phyloP scores from a whole-genome alignment of 2,329 filamentous ascomycete species.

The Ophiognomonia clavigignenti-juglandacearum region DNA sequence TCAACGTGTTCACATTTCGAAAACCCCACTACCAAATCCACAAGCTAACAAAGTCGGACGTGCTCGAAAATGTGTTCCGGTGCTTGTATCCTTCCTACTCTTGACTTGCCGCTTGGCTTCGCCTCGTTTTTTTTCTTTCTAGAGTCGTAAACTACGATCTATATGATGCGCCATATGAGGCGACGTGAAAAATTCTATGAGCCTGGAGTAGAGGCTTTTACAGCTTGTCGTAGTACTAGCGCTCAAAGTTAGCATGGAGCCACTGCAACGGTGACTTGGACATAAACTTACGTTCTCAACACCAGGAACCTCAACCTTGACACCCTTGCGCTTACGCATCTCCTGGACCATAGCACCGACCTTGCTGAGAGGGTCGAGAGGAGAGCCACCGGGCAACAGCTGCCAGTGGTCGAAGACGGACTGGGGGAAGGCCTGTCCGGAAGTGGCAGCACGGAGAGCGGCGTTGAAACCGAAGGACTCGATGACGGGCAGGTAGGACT shows the following conservation, averaged over 20 bases:
- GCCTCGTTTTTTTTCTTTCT: constrained; percentile 15
- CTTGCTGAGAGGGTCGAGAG: constrained; percentile 78
- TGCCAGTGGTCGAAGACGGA: constrained; percentile 99
- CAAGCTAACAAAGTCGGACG: constrained; percentile 30
- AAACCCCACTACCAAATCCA: constrained; percentile 36
- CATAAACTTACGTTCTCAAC: constrained; percentile 81
- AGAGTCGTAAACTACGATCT: constrained; percentile 26
- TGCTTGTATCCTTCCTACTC: constrained; percentile 30
- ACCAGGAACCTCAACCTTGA: constrained; percentile 92
- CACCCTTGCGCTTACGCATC: constrained; percentile 99
- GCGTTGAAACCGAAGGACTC: constrained; percentile 77
- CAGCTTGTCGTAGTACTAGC: constrained; percentile 97
- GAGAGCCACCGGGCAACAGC: constrained; percentile 87
- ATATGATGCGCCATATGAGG: constrained; percentile 36
- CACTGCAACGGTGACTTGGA: background rate
- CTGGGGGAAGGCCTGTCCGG: constrained; percentile 98
- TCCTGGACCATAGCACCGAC: constrained; percentile 76
- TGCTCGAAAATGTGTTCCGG: constrained; percentile 31
- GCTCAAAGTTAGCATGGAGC: constrained; percentile 30
- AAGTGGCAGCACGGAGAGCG: constrained; percentile 89
- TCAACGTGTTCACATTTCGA: constrained; percentile 12
- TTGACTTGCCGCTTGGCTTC: constrained; percentile 30
- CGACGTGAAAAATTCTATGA: constrained; percentile 37
- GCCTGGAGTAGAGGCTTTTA: constrained; percentile 53
- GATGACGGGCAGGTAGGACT: constrained; percentile 36